These are phyloP conservation scores for Cercis canadensis DNA, from an alignment of 306 rosid genomes.

Conservation along the genomic window DNA sequence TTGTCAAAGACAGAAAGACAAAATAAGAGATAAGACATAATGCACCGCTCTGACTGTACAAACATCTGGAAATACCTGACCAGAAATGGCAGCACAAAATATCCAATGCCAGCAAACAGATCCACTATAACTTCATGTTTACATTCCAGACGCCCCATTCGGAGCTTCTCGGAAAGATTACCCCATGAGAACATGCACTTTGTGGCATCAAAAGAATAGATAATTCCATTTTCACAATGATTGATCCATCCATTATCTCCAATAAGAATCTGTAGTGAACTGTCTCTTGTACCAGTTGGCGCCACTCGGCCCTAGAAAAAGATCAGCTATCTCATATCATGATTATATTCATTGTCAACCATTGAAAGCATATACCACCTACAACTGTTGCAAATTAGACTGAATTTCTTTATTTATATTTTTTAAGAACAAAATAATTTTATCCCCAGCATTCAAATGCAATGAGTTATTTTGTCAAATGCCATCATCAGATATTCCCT, in stretches of 20 bases:
- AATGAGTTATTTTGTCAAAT: constrained; percentile 11
- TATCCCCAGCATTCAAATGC: neutral
- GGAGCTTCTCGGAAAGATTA: constrained; percentile 89
- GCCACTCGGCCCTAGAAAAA: constrained; percentile 81
- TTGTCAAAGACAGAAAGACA: neutral
- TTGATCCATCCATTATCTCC: constrained; percentile 96
- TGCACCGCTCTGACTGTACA: constrained; percentile 17
- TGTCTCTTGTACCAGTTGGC: constrained; percentile 88
- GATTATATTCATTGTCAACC: constrained; percentile 23
- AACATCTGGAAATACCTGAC: constrained; percentile 63
- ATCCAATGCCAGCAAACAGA: constrained; percentile 92
- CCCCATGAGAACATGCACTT: constrained; percentile 99
- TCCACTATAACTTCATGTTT: constrained; percentile 79
- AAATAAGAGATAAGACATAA: constrained; percentile 29
- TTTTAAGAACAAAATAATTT: neutral
- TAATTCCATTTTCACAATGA: constrained; percentile 87
- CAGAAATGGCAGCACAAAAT: constrained; percentile 92
- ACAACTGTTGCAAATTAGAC: constrained; percentile 15
- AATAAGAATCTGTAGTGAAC: constrained; percentile 81
- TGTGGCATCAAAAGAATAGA: constrained; percentile 82
- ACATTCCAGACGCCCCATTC: constrained; percentile 78
- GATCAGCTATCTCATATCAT: constrained; percentile 35
- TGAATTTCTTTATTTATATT: constrained; percentile 11
- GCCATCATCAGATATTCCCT: constrained; percentile 30
- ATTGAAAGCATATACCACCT: constrained; percentile 25